Conservation (phyloP, 495 filamentous ascomycete species). For the Daldinia childiae region DNA sequence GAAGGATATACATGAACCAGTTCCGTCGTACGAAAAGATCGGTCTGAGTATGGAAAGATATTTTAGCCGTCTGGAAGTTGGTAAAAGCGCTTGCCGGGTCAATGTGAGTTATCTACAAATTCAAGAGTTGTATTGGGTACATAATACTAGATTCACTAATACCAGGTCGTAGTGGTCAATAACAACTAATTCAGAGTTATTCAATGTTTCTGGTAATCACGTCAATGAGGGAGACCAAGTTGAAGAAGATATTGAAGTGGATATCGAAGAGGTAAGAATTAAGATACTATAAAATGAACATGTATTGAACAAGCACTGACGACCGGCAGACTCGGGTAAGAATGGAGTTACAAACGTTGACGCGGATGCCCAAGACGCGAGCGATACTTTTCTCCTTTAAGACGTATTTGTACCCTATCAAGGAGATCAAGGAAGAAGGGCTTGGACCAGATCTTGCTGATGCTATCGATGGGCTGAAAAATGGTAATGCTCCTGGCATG, state of each 20-base stretch:
- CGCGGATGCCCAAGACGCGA: constrained; percentile 70
- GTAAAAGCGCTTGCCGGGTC: constrained; percentile 62
- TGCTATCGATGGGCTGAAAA: constrained; percentile 77
- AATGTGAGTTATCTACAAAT: constrained; percentile 55
- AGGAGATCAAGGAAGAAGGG: constrained; percentile 74
- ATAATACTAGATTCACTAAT: constrained; percentile 4
- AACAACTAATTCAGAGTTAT: constrained; percentile 65
- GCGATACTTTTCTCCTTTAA: constrained; percentile 82
- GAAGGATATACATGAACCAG: constrained; percentile 73
- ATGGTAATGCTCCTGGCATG: constrained; percentile 74
- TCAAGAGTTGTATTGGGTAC: background rate
- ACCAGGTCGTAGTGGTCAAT: constrained; percentile 65
- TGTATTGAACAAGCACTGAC: background rate
- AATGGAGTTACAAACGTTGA: constrained; percentile 80
- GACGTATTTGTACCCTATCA: constrained; percentile 77
- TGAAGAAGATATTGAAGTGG: constrained; percentile 57
- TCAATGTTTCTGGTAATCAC: constrained; percentile 63
- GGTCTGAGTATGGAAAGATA: constrained; percentile 81
- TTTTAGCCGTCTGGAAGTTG: constrained; percentile 67
- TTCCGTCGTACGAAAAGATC: constrained; percentile 78
- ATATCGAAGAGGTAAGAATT: constrained; percentile 57
- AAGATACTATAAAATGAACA: background rate
- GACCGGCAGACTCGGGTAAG: constrained; percentile 63
- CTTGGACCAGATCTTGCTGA: constrained; percentile 69
- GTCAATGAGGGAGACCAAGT: constrained; percentile 55